phyloP scores from a whole-genome alignment of 306 rosid genomes.

The Betula pendula region DNA sequence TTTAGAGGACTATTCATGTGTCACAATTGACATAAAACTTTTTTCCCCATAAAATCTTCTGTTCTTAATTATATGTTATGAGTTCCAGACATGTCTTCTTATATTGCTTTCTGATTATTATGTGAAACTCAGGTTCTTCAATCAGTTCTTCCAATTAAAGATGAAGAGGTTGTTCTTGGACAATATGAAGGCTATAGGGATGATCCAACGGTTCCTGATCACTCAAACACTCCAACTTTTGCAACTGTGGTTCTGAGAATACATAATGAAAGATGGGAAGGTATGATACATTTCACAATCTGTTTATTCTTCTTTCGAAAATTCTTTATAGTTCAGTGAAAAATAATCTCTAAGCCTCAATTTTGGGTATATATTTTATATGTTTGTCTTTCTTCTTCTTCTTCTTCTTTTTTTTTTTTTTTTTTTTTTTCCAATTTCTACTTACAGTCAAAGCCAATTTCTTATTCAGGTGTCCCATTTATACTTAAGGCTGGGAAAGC shows the following conservation, averaged over 20 bases:
- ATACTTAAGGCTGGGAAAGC: conserved; percentile 97
- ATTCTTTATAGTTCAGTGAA: conserved; percentile 18
- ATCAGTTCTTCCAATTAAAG: conserved; percentile 82
- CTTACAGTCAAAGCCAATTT: conserved; percentile 16
- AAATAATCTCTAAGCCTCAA: conserved; percentile 14
- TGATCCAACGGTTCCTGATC: conserved; percentile 90
- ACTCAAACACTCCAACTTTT: conserved; percentile 96
- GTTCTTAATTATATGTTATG: conserved; percentile 13
- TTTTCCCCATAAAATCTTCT: neutral
- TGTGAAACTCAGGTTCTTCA: conserved; percentile 72
- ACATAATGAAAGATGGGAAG: conserved; percentile 99
- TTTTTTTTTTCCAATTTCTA: neutral
- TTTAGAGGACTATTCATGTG: neutral
- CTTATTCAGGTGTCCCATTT: conserved; percentile 80
- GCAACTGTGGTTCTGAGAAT: conserved; percentile 79
- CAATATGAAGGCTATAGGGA: conserved; percentile 95
- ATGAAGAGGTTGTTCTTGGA: conserved; percentile 87
- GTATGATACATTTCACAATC: conserved; percentile 35
- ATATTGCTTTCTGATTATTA: conserved; percentile 20
- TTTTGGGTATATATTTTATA: neutral
- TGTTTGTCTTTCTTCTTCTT: neutral
- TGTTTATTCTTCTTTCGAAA: conserved; percentile 14
- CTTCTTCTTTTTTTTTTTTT: no score
- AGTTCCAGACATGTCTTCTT: conserved; percentile 21
- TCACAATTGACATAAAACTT: neutral